These are phyloP conservation scores for Thermothelomyces thermophilus DNA, from an alignment of 2,329 filamentous ascomycete genomes.

Conservation along the genomic window DNA sequence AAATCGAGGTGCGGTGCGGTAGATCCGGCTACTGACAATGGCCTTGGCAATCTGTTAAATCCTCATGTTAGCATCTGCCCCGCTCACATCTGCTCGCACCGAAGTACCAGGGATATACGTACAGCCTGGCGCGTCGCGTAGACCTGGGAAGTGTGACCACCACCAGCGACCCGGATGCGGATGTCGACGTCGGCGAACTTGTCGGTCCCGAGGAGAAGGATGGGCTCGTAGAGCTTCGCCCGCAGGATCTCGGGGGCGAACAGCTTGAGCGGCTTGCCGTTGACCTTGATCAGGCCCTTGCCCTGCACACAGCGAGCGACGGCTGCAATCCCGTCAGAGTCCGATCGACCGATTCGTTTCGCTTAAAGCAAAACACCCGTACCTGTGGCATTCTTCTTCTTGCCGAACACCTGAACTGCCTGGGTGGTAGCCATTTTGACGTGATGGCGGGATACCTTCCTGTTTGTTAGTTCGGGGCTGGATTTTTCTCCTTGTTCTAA, in stretches of 20 bases:
- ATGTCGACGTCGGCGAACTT: constrained; percentile 74
- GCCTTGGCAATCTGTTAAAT: constrained; percentile 73
- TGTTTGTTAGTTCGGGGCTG: constrained; percentile 24
- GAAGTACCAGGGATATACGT: constrained; percentile 12
- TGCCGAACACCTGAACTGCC: constrained; percentile 97
- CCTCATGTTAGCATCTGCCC: constrained; percentile 14
- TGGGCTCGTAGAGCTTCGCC: constrained; percentile 99
- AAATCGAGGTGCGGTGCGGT: not conserved
- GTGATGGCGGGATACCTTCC: constrained; percentile 29
- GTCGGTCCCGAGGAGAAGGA: constrained; percentile 94
- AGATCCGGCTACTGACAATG: constrained; percentile 50
- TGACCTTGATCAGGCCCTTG: constrained; percentile 90
- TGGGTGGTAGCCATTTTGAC: constrained; percentile 66
- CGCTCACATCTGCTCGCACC: not conserved
- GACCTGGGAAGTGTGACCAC: constrained; percentile 89
- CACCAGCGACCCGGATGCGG: constrained; percentile 89
- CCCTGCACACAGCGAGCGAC: constrained; percentile 28
- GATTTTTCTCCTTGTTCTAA: constrained; percentile 22
- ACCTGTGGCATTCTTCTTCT: constrained; percentile 88
- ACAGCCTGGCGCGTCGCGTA: constrained; percentile 90
- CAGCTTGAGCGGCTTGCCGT: constrained; percentile 90
- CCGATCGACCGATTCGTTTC: constrained; percentile 5
- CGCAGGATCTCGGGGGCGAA: constrained; percentile 94
- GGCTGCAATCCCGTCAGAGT: constrained; percentile 21
- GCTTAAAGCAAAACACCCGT: constrained; percentile 31